phyloP scores from a whole-genome alignment of 1,284 basidiomycete species.

The Coniferiporia weirii region DNA sequence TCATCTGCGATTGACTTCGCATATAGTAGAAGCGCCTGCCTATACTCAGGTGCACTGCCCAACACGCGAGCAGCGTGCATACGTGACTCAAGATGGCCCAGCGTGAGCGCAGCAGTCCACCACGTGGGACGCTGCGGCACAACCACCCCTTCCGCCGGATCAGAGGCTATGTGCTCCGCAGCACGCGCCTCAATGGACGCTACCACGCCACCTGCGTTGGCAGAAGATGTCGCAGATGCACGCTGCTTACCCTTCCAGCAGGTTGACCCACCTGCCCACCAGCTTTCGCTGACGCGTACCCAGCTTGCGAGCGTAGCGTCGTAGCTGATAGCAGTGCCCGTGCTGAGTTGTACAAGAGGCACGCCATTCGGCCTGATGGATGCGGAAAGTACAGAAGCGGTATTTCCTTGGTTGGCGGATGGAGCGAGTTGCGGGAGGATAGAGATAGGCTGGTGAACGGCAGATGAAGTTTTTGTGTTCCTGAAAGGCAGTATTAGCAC shows the following conservation, averaged over 20 bases:
- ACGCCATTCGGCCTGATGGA: slow-evolving; percentile 72
- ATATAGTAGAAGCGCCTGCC: slow-evolving; percentile 68
- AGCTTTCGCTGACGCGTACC: slow-evolving; percentile 69
- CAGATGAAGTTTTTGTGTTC: slow-evolving; percentile 63
- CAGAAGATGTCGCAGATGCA: slow-evolving; percentile 25
- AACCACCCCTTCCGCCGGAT: slow-evolving; percentile 31
- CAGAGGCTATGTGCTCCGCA: slow-evolving; percentile 35
- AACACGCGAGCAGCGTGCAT: slow-evolving; percentile 67
- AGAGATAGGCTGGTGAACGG: slow-evolving; percentile 61
- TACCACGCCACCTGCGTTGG: slow-evolving; percentile 36
- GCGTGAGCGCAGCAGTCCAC: slow-evolving; percentile 74
- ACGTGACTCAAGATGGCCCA: slow-evolving; percentile 81
- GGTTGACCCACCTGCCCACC: slow-evolving; percentile 78
- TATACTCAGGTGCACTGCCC: slow-evolving; percentile 81
- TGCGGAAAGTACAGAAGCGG: slow-evolving; percentile 37
- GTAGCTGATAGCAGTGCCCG: slow-evolving; percentile 72
- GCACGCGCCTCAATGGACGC: slow-evolving; percentile 53
- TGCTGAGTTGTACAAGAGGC: slow-evolving; percentile 71
- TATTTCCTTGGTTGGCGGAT: slow-evolving; percentile 3
- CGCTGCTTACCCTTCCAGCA: slow-evolving; percentile 72
- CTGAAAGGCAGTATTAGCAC: slow-evolving; percentile 33
- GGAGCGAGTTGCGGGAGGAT: slow-evolving; percentile 51
- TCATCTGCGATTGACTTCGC: slow-evolving; percentile 82
- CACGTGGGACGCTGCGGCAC: slow-evolving; percentile 49
- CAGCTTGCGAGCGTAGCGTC: slow-evolving; percentile 62